Base-by-base conservation (phyloP, 164 flowering plant species). In the Vitis rotundifolia region DNA sequence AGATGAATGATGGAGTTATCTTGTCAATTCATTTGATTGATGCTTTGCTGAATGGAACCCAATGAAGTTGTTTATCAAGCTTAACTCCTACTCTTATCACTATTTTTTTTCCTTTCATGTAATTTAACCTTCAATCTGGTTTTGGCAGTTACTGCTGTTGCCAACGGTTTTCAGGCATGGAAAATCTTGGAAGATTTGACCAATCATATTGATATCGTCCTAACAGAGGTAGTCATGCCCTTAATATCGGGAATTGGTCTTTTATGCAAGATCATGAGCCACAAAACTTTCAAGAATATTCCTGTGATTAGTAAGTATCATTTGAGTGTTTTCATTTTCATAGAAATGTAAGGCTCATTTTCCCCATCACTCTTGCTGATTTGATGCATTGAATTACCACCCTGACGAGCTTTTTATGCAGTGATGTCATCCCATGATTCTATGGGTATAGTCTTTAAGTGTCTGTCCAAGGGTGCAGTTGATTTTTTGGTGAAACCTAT, bases 141-240 rank as follows among this genome's bases (percentile, higher is more conserved):
- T 54, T 68, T 78, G 63, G 66, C 89, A 93, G 98, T 93, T 73
- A 80, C 70, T 50, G 80, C 83, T 56, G 90, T 73, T 11, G 79
- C 85, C 71, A 84, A 91, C 84, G 97, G 98, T 14, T 52, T 88
- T 56, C 85, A 89, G 79, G 98, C 97, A 12, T 93, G 98, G 98
- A 83, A 80, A 79, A 76, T 85, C 19, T 75, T 93, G 22, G 86
- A 81, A 73, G 91, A 88, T 73, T 29, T 81, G 61, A 81, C 79
- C 54, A 84, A 81, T 77, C 89, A 80, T 59, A 84, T 88, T 66
- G 97, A 91, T 72, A 78, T 93, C 44, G 79, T 93, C 63, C 71
- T 93, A 69, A 83, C 92, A 63, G 98, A 93, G 85, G 94, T 88
- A 29, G 85, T 73, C 58, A 77, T 91, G 93, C 93, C 98, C 63